Conservation (phyloP, 371 early-diverging fungal species). For the Mucor plumbeus region DNA sequence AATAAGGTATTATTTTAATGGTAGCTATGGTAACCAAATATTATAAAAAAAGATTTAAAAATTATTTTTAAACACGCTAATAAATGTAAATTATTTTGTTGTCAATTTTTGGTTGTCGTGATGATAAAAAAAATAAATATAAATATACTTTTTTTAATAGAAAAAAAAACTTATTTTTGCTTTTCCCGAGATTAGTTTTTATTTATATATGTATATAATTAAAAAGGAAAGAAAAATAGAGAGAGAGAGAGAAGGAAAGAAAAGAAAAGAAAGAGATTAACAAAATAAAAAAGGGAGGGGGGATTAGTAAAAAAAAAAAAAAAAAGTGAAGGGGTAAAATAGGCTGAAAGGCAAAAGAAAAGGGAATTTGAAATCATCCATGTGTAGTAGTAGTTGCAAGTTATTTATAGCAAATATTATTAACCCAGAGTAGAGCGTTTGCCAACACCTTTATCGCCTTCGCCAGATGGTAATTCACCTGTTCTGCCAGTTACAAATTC, state of each 20-base stretch:
- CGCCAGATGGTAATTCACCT: constrained; percentile 70
- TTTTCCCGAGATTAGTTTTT: neutral
- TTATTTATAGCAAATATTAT: constrained; percentile 1
- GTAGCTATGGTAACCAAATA: constrained; percentile 10
- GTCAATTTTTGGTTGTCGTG: constrained; percentile 4
- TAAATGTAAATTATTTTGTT: neutral
- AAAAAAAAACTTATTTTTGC: neutral
- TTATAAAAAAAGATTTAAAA: constrained; percentile 16
- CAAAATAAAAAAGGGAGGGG: neutral
- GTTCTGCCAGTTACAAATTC: constrained; percentile 73
- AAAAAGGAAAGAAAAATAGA: constrained; percentile 6
- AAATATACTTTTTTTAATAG: neutral
- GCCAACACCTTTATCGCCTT: constrained; percentile 70
- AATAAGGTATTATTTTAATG: constrained; percentile 4
- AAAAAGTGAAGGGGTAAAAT: constrained; percentile 2
- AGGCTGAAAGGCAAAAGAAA: constrained; percentile 9
- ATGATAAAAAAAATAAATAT: constrained; percentile 19
- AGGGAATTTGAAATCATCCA: constrained; percentile 1
- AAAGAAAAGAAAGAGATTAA: neutral
- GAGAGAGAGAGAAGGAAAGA: neutral
- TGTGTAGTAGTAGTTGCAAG: neutral
- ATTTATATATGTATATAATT: too few species aligned
- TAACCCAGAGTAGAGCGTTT: constrained; percentile 69
- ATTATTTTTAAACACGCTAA: neutral
- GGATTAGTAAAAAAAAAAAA: neutral